These are phyloP conservation scores for Trichaptum fuscoviolaceum DNA, from an alignment of 768 basidiomycete species.

Conservation along the genomic window DNA sequence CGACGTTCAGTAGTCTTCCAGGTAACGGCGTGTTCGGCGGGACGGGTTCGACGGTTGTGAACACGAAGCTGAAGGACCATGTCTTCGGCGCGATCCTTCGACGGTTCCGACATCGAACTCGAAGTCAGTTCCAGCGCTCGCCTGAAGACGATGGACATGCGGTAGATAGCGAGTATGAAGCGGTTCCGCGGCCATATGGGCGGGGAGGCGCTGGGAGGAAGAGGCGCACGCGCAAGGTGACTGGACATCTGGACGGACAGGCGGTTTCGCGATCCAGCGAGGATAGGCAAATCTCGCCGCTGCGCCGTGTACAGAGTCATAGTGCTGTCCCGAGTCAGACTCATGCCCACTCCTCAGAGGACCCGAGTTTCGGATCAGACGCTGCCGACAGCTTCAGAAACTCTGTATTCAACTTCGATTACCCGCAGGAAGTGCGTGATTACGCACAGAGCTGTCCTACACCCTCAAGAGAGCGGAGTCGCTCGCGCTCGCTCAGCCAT, in stretches of 20 bases:
- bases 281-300: slow-evolving; percentile 22
- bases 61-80: slow-evolving; percentile 91
- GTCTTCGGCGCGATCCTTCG: slow-evolving; percentile 88
- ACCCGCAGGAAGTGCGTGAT: slow-evolving; percentile 23
- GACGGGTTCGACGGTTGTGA: slow-evolving; percentile 88
- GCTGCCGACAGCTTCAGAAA: slow-evolving; percentile 23
- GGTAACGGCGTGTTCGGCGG: slow-evolving; percentile 61
- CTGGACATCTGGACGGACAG: slow-evolving; percentile 33
- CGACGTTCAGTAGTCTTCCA: slow-evolving; percentile 30
- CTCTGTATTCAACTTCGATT: not conserved
- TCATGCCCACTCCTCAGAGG: slow-evolving; percentile 17
- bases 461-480: slow-evolving; percentile 32
- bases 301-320: slow-evolving; percentile 60
- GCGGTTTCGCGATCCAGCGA: slow-evolving; percentile 4
- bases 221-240: slow-evolving; percentile 29
- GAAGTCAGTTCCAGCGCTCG: slow-evolving; percentile 29
- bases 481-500: slow-evolving; percentile 32
- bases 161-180: slow-evolving; percentile 37
- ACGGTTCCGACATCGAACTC: slow-evolving; percentile 55
- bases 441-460: slow-evolving; percentile 11
- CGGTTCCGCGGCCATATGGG: slow-evolving; percentile 9
- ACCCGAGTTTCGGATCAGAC: slow-evolving; percentile 40
- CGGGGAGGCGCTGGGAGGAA: slow-evolving; percentile 14
- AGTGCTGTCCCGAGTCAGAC: not conserved
- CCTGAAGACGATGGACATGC: slow-evolving; percentile 56